A percentile compares a stretch with the other conserved stretches of the same genome.
These are phyloP conservation scores for Euryodendron excelsum DNA, from an alignment of 148 eudicot species.

Conservation along the genomic window DNA sequence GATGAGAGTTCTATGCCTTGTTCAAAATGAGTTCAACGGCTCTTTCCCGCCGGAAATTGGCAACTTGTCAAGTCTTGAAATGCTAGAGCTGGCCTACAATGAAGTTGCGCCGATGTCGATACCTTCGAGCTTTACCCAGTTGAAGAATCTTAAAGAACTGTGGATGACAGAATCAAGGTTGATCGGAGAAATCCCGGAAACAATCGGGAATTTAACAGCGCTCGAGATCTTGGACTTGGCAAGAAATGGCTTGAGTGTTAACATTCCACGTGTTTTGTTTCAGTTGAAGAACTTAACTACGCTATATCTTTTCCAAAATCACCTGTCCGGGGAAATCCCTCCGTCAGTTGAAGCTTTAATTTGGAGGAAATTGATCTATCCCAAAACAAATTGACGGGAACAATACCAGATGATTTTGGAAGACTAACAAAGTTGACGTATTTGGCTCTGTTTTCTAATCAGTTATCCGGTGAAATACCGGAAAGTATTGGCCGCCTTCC, in stretches of 20 bases:
- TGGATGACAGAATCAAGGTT: constrained; percentile 1
- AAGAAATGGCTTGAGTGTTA: constrained; percentile 8
- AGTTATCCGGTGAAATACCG: background rate
- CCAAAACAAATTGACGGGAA: background rate
- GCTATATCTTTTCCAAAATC: constrained; percentile 2
- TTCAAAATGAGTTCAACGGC: background rate
- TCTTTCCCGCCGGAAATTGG: background rate
- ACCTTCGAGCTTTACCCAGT: constrained; percentile 6
- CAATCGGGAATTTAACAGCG: background rate
- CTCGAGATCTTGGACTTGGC: constrained; percentile 12
- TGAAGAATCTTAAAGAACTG: background rate
- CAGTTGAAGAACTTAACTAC: background rate
- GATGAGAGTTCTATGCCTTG: background rate
- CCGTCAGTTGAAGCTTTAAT: background rate
- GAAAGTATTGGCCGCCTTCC: background rate
- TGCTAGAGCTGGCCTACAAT: background rate
- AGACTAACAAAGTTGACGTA: background rate
- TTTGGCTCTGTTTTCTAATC: background rate
- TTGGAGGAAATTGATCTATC: constrained; percentile 1
- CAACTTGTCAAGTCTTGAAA: background rate
- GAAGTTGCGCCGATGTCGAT: background rate
- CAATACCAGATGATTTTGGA: background rate
- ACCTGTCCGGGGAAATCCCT: constrained; percentile 12
- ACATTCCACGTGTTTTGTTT: constrained; percentile 10
- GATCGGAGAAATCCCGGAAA: constrained; percentile 14